Evolutionary conservation across 257 asterid genomes (phyloP).

Genomic region (Echium plantagineum): DNA sequence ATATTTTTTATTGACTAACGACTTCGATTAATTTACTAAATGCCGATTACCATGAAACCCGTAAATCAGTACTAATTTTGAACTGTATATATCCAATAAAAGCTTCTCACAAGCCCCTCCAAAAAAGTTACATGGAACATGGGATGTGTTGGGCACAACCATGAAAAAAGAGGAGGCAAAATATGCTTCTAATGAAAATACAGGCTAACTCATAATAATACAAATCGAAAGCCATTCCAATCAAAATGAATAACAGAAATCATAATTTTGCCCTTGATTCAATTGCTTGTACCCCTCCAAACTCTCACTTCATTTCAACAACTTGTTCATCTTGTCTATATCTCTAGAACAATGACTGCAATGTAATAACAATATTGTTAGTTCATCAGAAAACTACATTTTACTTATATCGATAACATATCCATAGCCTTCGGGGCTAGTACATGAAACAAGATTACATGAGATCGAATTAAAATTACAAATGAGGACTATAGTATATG

Average conservation of each 20-base stretch:
- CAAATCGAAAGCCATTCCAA: conserved; percentile 10
- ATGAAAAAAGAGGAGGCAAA: conserved; percentile 47
- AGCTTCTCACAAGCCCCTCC: conserved; percentile 10
- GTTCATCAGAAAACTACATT: no score
- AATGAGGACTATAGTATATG: no score
- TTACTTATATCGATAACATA: no score
- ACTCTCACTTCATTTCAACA: no score
- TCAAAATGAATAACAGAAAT: neutral
- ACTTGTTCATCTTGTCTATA: conserved; percentile 35
- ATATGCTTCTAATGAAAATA: conserved; percentile 18
- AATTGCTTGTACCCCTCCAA: neutral
- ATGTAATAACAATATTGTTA: neutral
- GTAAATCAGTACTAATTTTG: no score
- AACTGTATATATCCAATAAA: neutral
- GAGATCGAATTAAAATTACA: no score
- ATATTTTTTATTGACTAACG: no score
- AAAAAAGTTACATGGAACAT: conserved; percentile 33
- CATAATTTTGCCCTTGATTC: neutral
- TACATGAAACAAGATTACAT: no score
- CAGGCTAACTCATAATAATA: conserved; percentile 7
- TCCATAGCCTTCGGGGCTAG: no score
- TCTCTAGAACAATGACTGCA: conserved; percentile 85
- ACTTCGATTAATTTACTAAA: no score
- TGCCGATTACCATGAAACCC: no score
- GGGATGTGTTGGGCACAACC: conserved; percentile 43